These are phyloP conservation scores for Mycotypha africana DNA, from an alignment of 371 early-diverging fungal species.

Conservation along the genomic window DNA sequence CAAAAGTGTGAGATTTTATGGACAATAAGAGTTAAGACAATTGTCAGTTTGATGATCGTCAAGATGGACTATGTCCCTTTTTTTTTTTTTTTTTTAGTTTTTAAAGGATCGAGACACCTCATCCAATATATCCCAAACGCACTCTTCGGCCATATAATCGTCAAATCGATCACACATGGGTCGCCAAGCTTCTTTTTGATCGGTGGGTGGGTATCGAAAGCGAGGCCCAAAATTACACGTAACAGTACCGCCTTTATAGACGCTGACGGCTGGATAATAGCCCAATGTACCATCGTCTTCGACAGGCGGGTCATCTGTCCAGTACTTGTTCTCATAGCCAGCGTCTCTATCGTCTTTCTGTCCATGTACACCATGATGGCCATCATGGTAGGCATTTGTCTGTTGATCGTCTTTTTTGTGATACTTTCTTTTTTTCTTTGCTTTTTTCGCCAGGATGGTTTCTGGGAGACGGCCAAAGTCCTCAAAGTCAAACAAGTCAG, in stretches of 20 bases:
- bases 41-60: too few relatives aligned
- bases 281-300: constrained; percentile 68
- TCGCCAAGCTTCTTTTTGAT: constrained; percentile 48
- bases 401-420: constrained; percentile 15
- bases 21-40: too few relatives aligned
- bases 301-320: constrained; percentile 46
- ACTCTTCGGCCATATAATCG: constrained; percentile 62
- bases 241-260: constrained; percentile 60
- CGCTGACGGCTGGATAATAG: constrained; percentile 65
- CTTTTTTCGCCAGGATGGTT: constrained; percentile 25
- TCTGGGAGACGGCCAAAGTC: constrained; percentile 44
- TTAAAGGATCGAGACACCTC: constrained; percentile 42
- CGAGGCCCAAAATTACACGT: constrained; percentile 66
- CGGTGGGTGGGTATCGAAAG: constrained; percentile 52
- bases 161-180: constrained; percentile 57
- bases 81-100: constrained; percentile 4
- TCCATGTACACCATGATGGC: constrained; percentile 5
- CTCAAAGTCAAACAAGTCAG: constrained; percentile 51
- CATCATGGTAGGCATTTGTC: too few relatives aligned
- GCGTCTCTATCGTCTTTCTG: constrained; percentile 28
- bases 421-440: constrained; percentile 37
- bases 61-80: too few relatives aligned
- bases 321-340: constrained; percentile 29
- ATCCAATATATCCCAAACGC: constrained; percentile 62
- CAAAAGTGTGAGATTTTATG: too few relatives aligned